Evolutionary conservation across 192 early-diverging fungal species (phyloP).

Genomic region (Coemansia sp.): DNA sequence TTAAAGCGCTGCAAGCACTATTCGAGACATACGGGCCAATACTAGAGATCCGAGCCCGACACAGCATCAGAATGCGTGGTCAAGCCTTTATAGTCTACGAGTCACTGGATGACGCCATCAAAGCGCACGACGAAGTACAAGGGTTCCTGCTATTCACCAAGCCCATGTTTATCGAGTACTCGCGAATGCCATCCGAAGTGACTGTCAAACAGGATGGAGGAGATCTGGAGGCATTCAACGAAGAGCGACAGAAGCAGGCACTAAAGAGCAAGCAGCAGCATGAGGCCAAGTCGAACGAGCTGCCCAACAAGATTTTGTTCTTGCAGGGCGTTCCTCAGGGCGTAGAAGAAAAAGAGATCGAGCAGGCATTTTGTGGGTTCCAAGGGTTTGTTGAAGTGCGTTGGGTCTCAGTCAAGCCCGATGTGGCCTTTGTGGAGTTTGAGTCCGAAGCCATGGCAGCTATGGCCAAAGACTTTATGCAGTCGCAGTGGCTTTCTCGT

Average conservation of each 20-base stretch:
- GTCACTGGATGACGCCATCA: constrained; percentile 65
- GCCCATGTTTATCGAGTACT: constrained; percentile 63
- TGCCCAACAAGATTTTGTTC: constrained; percentile 94
- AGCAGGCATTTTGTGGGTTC: constrained; percentile 55
- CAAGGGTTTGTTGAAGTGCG: constrained; percentile 96
- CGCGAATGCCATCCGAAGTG: constrained; percentile 30
- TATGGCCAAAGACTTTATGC: constrained; percentile 65
- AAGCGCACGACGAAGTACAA: constrained; percentile 80
- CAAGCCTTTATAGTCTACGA: constrained; percentile 92
- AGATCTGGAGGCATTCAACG: constrained; percentile 43
- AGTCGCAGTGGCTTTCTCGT: constrained; percentile 14
- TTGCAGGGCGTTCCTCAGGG: constrained; percentile 81
- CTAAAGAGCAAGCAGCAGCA: constrained; percentile 9
- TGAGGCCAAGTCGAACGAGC: constrained; percentile 46
- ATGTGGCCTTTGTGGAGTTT: constrained; percentile 97
- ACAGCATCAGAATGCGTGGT: constrained; percentile 81
- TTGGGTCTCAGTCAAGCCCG: constrained; percentile 83
- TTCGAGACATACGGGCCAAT: constrained; percentile 86
- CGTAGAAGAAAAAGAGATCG: constrained; percentile 68
- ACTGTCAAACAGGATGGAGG: constrained; percentile 63
- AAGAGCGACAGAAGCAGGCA: constrained; percentile 22
- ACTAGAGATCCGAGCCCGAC: constrained; percentile 74
- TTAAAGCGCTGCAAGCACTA: constrained; percentile 68
- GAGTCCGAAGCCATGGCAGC: constrained; percentile 78
- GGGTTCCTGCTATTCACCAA: constrained; percentile 79